Conservation (phyloP, 78 protist genomes). For the Chrysochromulina parva region DNA sequence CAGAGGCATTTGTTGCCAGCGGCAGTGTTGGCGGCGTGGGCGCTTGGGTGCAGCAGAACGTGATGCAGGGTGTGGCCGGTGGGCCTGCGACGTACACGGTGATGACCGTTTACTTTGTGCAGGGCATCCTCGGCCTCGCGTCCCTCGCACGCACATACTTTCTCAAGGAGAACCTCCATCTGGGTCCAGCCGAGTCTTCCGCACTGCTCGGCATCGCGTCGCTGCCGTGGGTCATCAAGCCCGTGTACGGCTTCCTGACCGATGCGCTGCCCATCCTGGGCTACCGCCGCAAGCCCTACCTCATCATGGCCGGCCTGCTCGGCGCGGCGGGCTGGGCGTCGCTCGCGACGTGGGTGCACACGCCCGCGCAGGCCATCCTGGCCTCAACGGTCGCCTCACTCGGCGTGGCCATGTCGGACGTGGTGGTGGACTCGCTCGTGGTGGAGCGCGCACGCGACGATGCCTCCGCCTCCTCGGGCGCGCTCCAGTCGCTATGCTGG, state of each 20-base stretch:
- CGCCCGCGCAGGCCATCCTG: not conserved
- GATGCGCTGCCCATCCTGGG: not conserved
- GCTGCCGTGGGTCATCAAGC: slow-evolving; percentile 5
- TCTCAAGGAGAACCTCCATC: not conserved
- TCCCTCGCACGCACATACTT: not conserved
- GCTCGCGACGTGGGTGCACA: not conserved
- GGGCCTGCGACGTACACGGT: not conserved
- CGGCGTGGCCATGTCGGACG: slow-evolving; percentile 1
- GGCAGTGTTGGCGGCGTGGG: not conserved
- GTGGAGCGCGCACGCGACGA: slow-evolving; percentile 1
- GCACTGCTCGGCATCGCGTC: not conserved
- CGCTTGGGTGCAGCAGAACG: not conserved
- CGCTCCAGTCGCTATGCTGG: slow-evolving; percentile 39
- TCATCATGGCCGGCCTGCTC: not conserved
- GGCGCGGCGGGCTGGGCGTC: not conserved
- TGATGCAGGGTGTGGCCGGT: not conserved
- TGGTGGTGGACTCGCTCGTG: slow-evolving; percentile 21
- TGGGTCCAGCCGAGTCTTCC: not conserved
- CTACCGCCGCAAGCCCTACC: not conserved
- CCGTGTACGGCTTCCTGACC: slow-evolving; percentile 15
- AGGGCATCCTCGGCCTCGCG: slow-evolving; percentile 19
- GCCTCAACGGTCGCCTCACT: not conserved
- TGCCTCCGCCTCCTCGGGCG: not conserved
- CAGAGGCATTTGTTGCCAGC: too few species aligned
- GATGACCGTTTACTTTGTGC: not conserved